A percentile compares a stretch with the other conserved stretches of the same genome.
phyloP scores from a whole-genome alignment of 345 rosid species.

The Sapria himalayana region DNA sequence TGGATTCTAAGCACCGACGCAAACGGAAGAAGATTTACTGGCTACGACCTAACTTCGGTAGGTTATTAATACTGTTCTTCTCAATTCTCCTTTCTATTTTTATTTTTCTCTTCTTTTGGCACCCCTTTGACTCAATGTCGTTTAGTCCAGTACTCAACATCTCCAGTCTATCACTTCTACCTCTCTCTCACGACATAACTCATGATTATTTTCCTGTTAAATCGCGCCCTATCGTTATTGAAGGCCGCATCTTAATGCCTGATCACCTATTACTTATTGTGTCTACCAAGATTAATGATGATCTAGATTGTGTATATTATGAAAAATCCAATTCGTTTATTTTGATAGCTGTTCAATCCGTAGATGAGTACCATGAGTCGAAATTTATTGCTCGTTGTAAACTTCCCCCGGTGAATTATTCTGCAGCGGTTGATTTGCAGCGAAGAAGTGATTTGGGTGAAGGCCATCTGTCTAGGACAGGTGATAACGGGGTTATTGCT shows the following conservation, averaged over 20 bases:
- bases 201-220: constrained; percentile 16
- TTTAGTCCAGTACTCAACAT: constrained; percentile 42
- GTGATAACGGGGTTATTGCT: constrained; percentile 23
- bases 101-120: constrained; percentile 41
- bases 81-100: constrained; percentile 43
- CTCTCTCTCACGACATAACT: constrained; percentile 19
- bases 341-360: constrained; percentile 22
- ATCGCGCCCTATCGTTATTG: constrained; percentile 18
- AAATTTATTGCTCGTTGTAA: constrained; percentile 59
- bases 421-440: constrained; percentile 37
- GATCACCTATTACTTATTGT: constrained; percentile 57
- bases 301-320: constrained; percentile 45
- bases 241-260: constrained; percentile 54
- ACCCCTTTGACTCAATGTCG: constrained; percentile 22
- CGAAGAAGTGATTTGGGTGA: constrained; percentile 15
- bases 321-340: constrained; percentile 7
- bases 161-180: constrained; percentile 28
- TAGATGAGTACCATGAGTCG: constrained; percentile 28
- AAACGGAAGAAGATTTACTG: constrained; percentile 52
- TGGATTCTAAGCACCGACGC: constrained; percentile 65
- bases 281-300: constrained; percentile 15
- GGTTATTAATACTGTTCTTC: constrained; percentile 29
- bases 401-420: constrained; percentile 35
- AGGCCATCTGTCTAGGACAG: constrained; percentile 5
- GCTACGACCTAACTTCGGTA: constrained; percentile 20